phyloP scores from a whole-genome alignment of 768 basidiomycete genomes.

The Naganishia kalamii region DNA sequence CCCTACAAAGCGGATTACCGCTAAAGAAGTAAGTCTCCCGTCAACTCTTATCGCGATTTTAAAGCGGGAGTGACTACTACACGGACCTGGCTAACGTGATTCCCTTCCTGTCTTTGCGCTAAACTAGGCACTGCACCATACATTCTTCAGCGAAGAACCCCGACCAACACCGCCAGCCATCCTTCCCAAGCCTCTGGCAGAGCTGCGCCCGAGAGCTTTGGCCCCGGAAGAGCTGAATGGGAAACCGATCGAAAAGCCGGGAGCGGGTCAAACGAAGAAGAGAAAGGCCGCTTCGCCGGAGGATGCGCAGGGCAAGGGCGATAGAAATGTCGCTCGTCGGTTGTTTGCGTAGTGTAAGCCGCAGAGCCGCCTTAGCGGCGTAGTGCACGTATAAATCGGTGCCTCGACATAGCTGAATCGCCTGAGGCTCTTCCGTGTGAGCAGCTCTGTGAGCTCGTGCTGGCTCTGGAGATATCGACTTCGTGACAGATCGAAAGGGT shows the following conservation, averaged over 20 bases:
- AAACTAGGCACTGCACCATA: slow-evolving; percentile 70
- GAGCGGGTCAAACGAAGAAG: slow-evolving; percentile 25
- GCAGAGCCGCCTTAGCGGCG: too few species aligned
- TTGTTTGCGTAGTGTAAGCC: slow-evolving; percentile 5
- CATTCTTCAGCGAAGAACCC: slow-evolving; percentile 80
- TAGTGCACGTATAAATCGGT: too few species aligned
- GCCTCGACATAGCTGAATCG: too few species aligned
- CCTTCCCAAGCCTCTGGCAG: slow-evolving; percentile 62
- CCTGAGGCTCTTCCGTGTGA: too few species aligned
- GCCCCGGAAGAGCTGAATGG: slow-evolving; percentile 47
- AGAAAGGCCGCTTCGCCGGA: slow-evolving; percentile 36
- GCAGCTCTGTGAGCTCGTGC: too few species aligned
- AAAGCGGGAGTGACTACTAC: background rate
- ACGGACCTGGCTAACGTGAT: background rate
- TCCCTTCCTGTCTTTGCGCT: background rate
- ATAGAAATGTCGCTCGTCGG: slow-evolving; percentile 33
- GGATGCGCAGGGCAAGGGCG: slow-evolving; percentile 23
- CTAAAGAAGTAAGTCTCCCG: slow-evolving; percentile 62
- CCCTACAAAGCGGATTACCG: slow-evolving; percentile 71
- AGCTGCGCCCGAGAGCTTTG: slow-evolving; percentile 53
- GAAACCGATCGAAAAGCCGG: slow-evolving; percentile 29
- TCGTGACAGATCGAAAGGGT: too few species aligned
- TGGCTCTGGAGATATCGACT: too few species aligned
- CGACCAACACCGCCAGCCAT: slow-evolving; percentile 82
- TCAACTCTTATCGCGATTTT: too few species aligned